Percentiles rank a stretch among this genome's conserved stretches.
These are phyloP conservation scores for Neurospora tetraspora DNA, from an alignment of 495 filamentous ascomycete species.

Conservation along the genomic window DNA sequence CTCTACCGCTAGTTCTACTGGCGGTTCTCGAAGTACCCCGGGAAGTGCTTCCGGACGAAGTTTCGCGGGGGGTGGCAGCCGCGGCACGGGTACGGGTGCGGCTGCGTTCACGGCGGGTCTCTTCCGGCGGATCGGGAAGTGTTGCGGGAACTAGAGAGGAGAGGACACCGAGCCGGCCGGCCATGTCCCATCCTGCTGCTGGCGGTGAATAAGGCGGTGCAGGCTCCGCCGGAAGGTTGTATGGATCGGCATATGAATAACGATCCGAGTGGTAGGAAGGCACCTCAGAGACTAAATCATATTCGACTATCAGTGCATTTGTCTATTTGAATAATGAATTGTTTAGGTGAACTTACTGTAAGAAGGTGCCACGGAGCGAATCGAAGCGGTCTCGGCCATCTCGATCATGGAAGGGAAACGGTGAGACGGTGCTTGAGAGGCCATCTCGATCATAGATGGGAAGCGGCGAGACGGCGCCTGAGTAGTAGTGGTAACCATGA, in stretches of 20 bases:
- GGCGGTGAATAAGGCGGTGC: slow-evolving; percentile 34
- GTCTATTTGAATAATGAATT: background rate
- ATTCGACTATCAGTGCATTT: background rate
- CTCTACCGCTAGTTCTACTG: background rate
- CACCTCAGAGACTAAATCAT: slow-evolving; percentile 32
- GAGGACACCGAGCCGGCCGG: background rate
- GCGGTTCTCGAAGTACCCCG: background rate
- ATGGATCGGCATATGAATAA: slow-evolving; percentile 12
- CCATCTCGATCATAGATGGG: background rate
- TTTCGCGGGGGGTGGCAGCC: background rate
- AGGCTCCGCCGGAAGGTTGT: slow-evolving; percentile 20
- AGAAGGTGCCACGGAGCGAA: slow-evolving; percentile 42
- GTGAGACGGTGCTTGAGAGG: background rate
- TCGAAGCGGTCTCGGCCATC: slow-evolving; percentile 36
- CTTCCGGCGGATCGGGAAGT: background rate
- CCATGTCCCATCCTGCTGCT: background rate
- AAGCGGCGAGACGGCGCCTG: background rate
- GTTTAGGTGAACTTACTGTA: slow-evolving; percentile 30
- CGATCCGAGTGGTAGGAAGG: slow-evolving; percentile 34
- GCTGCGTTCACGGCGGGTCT: background rate
- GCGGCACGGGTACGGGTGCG: background rate
- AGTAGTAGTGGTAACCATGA: background rate
- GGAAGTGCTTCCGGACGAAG: background rate
- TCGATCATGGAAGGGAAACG: background rate
- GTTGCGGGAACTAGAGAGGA: background rate